Base-by-base conservation (phyloP, 106 monocot species). In the Iris macrosiphon region DNA sequence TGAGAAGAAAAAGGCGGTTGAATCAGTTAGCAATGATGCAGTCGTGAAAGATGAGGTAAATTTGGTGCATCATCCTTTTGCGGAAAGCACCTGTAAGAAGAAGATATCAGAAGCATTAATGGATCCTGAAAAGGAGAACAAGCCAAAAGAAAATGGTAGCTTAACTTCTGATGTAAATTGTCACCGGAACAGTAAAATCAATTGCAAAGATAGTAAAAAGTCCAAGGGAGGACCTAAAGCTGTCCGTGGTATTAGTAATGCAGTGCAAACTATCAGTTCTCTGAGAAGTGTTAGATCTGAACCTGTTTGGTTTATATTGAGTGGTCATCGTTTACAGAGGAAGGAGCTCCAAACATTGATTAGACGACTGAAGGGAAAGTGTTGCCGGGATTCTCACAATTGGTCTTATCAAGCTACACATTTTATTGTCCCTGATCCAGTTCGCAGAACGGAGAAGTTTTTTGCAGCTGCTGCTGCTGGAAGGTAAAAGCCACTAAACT, bases 381-480 rank as follows among this genome's bases (percentile, higher is more conserved):
- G 75, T 14, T 98, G 96, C 60, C 77, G 75, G 66, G 86, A 90
- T 71, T 86, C 90, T 32, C 91, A 91, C 55, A 67, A 75, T n/a
- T 91, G 91, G 91, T 78, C 84, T 35, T 85, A 84, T 45, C 77
- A 90, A 40, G 96, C 90, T 48, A 98, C 96, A 11, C 90, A 90
- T 74, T 83, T 90, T 57, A 80, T 98, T 67, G 78, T 73, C 13
- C 83, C 86, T 10, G 86, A 80, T 38, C 75, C 79, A 10, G 43
- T 95, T 16, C 82, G 86, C 46, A 76, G 90, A 66, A 98, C 96
- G 16, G 89, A 98, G 59, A 98, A 98, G 28, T 87, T 98, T 57
- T 98, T 98, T 65, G 96, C 96, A 27, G 96, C 96, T 59, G 86
- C 87, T 45, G 90, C 96, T 54, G 71, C 90, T 67, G 90, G 96